Evolutionary conservation across 1,284 basidiomycete genomes (phyloP).

Genomic region (Trichosporon faecale): DNA sequence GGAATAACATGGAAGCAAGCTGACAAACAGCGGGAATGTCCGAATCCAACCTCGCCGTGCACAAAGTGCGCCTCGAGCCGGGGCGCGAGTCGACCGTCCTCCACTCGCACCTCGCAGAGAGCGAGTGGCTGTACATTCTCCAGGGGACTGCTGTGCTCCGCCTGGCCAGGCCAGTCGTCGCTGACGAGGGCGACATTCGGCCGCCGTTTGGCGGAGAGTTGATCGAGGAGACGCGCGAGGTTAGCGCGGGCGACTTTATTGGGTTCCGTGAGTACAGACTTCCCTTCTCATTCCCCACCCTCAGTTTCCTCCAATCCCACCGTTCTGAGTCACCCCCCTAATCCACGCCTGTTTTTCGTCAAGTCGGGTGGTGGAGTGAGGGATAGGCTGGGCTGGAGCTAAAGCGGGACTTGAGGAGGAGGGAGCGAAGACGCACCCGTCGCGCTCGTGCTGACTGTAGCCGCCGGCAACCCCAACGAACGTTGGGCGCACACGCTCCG

Average conservation of each 20-base stretch:
- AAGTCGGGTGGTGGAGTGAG: too few species aligned
- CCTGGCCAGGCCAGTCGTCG: constrained; percentile 14
- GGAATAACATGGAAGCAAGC: too few species aligned
- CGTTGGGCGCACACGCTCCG: constrained; percentile 23
- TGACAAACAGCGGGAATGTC: constrained; percentile 20
- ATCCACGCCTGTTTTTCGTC: too few species aligned
- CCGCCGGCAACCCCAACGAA: constrained; percentile 19
- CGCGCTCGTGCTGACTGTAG: neutral
- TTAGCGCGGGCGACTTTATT: constrained; percentile 21
- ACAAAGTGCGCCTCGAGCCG: constrained; percentile 28
- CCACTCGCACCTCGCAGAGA: constrained; percentile 31
- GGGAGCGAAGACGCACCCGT: neutral
- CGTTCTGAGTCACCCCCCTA: too few species aligned
- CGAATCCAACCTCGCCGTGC: constrained; percentile 26
- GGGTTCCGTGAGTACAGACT: constrained; percentile 16
- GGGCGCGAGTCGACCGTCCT: constrained; percentile 30
- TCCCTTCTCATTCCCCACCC: too few species aligned
- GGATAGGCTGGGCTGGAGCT: neutral
- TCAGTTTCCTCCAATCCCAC: too few species aligned
- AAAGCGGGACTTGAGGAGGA: too few species aligned
- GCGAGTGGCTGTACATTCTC: constrained; percentile 37
- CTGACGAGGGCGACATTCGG: constrained; percentile 19
- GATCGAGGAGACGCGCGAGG: constrained; percentile 13
- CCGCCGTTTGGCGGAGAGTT: constrained; percentile 10
- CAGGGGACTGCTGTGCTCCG: constrained; percentile 23